phyloP scores from a whole-genome alignment of 2,329 filamentous ascomycete species.

The Fusarium nisikadoi region DNA sequence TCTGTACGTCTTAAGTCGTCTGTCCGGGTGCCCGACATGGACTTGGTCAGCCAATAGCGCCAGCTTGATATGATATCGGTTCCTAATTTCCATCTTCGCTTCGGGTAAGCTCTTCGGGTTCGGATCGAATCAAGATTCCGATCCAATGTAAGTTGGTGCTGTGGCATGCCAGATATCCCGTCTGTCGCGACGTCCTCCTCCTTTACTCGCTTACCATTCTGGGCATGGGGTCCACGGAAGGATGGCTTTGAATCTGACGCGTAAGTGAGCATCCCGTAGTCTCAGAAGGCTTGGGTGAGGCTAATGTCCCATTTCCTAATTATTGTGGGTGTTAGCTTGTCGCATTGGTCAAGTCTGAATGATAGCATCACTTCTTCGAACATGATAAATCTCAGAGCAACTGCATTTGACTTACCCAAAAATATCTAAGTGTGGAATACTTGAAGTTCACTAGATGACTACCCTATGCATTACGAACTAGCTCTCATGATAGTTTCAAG shows the following conservation, averaged over 20 bases:
- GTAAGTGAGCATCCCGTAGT: not conserved
- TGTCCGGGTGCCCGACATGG: constrained; percentile 1
- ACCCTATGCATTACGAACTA: not conserved
- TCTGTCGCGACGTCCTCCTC: not conserved
- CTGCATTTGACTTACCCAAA: not conserved
- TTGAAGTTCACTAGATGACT: not conserved
- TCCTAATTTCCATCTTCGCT: constrained; percentile 9
- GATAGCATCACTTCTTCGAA: not conserved
- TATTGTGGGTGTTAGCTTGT: not conserved
- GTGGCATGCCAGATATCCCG: not conserved
- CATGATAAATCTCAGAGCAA: not conserved
- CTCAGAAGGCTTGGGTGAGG: not conserved
- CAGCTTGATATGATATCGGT: not conserved
- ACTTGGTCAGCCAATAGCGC: constrained; percentile 25
- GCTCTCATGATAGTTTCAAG: not conserved
- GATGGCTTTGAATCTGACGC: not conserved
- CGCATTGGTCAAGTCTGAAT: not conserved
- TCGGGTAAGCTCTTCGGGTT: constrained; percentile 29
- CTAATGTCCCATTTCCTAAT: not conserved
- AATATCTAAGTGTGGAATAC: not conserved
- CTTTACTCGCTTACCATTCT: not conserved
- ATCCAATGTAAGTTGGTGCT: constrained; percentile 21
- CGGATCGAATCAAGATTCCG: constrained; percentile 28
- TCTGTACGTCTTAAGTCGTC: not conserved
- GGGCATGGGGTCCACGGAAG: not conserved